phyloP scores from a whole-genome alignment of 108 stramenopile species.

The Skeletonema costatum region DNA sequence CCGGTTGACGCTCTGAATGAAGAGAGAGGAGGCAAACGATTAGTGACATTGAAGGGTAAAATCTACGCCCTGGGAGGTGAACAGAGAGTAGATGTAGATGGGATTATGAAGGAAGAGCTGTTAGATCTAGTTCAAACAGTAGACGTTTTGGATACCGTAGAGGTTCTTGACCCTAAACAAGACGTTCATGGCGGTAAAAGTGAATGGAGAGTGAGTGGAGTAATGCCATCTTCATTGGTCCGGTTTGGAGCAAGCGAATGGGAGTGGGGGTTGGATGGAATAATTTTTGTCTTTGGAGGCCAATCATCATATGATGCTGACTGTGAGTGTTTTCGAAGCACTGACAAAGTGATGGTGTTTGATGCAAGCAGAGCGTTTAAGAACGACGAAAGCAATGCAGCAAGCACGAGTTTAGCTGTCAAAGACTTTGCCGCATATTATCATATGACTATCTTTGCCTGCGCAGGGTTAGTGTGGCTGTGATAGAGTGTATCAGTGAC shows the following conservation, averaged over 20 bases:
- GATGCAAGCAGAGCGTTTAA: background rate
- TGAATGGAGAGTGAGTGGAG: constrained; percentile 39
- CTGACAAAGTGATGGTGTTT: constrained; percentile 36
- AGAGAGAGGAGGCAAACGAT: constrained; percentile 47
- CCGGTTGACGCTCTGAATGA: constrained; percentile 25
- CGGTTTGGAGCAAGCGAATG: constrained; percentile 47
- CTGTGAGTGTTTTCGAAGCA: constrained; percentile 54
- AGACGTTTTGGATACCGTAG: constrained; percentile 34
- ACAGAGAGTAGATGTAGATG: constrained; percentile 35
- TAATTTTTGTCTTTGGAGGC: constrained; percentile 60
- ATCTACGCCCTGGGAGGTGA: constrained; percentile 65
- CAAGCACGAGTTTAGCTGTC: background rate
- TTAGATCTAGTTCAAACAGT: constrained; percentile 34
- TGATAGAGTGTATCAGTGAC: too few relatives aligned
- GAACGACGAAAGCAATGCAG: background rate
- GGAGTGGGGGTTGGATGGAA: constrained; percentile 10
- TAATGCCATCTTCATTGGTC: constrained; percentile 50
- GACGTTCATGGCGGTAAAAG: constrained; percentile 1
- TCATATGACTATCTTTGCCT: background rate
- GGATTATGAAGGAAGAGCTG: constrained; percentile 17
- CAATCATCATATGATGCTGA: constrained; percentile 40
- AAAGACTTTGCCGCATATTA: background rate
- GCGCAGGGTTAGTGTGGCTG: background rate
- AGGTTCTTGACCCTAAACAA: background rate
- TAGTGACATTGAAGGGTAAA: constrained; percentile 40